A percentile compares a stretch with the other conserved stretches of the same genome.
These are phyloP conservation scores for Claviceps paspali DNA, from an alignment of 2,329 filamentous ascomycete species.

Conservation along the genomic window DNA sequence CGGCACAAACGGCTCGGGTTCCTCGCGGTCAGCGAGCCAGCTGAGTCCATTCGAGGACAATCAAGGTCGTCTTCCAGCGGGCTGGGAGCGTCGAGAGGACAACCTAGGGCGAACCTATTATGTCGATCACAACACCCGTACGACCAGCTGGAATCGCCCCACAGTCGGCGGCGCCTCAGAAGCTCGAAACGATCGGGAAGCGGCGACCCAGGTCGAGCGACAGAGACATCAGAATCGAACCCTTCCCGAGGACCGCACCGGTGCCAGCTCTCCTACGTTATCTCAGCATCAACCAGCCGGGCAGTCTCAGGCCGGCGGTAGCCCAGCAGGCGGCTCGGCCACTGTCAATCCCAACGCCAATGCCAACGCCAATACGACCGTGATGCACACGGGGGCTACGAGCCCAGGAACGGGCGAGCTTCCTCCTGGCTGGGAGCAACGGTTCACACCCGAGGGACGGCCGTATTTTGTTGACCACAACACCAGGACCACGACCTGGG, in stretches of 20 bases:
- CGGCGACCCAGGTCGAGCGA: slow-evolving; percentile 83
- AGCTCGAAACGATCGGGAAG: slow-evolving; percentile 60
- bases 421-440: slow-evolving; percentile 89
- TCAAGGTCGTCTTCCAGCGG: slow-evolving; percentile 81
- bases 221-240: slow-evolving; percentile 91
- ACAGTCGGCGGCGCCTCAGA: slow-evolving; percentile 64
- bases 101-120: slow-evolving; percentile 93
- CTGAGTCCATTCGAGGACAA: slow-evolving; percentile 92
- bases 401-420: slow-evolving; percentile 90
- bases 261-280: slow-evolving; percentile 76
- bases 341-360: slow-evolving; percentile 15
- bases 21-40: slow-evolving; percentile 21
- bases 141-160: slow-evolving; percentile 91
- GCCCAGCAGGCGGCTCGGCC: slow-evolving; percentile 9
- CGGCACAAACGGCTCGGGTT: slow-evolving; percentile 16
- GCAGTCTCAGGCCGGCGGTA: slow-evolving; percentile 22
- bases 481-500: slow-evolving; percentile 95
- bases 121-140: slow-evolving; percentile 92
- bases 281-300: slow-evolving; percentile 34
- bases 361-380: slow-evolving; percentile 43
- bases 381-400: slow-evolving; percentile 89
- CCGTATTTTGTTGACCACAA: slow-evolving; percentile 98
- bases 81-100: slow-evolving; percentile 93
- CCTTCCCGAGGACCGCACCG: slow-evolving; percentile 86
- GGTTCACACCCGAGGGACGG: slow-evolving; percentile 86